These are phyloP conservation scores for Aspergillus heteromorphus DNA, from an alignment of 495 filamentous ascomycete genomes.

Conservation along the genomic window DNA sequence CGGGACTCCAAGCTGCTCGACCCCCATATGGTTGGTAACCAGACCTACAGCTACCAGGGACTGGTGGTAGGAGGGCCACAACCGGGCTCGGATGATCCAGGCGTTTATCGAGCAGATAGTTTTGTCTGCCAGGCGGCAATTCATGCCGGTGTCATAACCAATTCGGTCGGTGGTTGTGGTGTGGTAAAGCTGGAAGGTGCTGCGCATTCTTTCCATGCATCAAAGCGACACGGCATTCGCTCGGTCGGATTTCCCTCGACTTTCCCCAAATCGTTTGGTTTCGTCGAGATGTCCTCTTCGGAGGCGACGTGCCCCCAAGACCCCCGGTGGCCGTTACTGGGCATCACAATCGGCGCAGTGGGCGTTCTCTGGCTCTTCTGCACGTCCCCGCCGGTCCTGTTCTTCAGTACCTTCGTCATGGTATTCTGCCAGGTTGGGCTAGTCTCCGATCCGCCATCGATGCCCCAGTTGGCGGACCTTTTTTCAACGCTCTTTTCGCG, in stretches of 20 bases:
- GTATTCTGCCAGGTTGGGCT: slow-evolving; percentile 75
- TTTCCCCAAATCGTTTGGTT: slow-evolving; percentile 72
- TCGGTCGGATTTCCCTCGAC: slow-evolving; percentile 67
- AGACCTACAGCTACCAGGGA: slow-evolving; percentile 62
- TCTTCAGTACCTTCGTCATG: slow-evolving; percentile 64
- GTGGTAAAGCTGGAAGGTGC: slow-evolving; percentile 64
- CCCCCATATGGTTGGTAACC: slow-evolving; percentile 67
- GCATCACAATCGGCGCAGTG: slow-evolving; percentile 65
- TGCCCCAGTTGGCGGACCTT: slow-evolving; percentile 50
- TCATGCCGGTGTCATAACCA: slow-evolving; percentile 66
- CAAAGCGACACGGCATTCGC: slow-evolving; percentile 57
- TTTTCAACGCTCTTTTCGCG: slow-evolving; percentile 67
- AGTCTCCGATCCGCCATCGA: slow-evolving; percentile 67
- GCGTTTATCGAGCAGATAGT: slow-evolving; percentile 74
- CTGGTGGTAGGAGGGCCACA: slow-evolving; percentile 72
- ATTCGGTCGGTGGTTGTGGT: slow-evolving; percentile 70
- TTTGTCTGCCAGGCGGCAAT: slow-evolving; percentile 79
- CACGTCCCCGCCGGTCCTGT: slow-evolving; percentile 61
- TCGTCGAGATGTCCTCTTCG: slow-evolving; percentile 43
- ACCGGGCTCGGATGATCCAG: slow-evolving; percentile 26
- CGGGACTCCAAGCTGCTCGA: slow-evolving; percentile 59
- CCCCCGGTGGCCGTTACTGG: slow-evolving; percentile 67
- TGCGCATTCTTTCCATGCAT: slow-evolving; percentile 55
- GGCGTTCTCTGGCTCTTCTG: slow-evolving; percentile 62
- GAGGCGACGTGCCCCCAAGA: slow-evolving; percentile 48